Conservation (phyloP, 1,139 yeast genomes). For the Yamadazyma dushanensis region DNA sequence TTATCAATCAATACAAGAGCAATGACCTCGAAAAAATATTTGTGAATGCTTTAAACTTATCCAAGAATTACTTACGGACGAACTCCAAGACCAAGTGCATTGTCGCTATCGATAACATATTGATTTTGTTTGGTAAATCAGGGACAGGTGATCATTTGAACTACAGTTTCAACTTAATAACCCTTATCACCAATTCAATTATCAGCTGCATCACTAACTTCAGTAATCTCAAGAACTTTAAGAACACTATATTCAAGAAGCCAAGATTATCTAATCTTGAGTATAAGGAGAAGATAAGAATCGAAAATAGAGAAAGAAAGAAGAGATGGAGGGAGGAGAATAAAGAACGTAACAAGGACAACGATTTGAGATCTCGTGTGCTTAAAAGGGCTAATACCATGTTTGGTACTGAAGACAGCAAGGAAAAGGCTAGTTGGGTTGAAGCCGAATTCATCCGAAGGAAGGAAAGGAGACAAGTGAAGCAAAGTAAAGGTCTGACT, state of each 20-base stretch:
- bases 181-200: slow-evolving; percentile 31
- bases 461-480: slow-evolving; percentile 54
- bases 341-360: slow-evolving; percentile 79
- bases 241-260: slow-evolving; percentile 22
- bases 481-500: slow-evolving; percentile 26
- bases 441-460: slow-evolving; percentile 70
- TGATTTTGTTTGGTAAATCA: slow-evolving; percentile 15
- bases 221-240: slow-evolving; percentile 18
- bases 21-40: slow-evolving; percentile 26
- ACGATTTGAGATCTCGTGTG: slow-evolving; percentile 78
- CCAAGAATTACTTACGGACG: slow-evolving; percentile 34
- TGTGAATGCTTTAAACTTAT: slow-evolving; percentile 37
- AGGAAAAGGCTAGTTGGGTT: slow-evolving; percentile 68
- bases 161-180: slow-evolving; percentile 21
- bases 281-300: slow-evolving; percentile 57
- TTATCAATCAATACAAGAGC: slow-evolving; percentile 23
- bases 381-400: slow-evolving; percentile 65
- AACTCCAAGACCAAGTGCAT: slow-evolving; percentile 12
- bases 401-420: slow-evolving; percentile 62
- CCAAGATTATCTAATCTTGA: slow-evolving; percentile 34
- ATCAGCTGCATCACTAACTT: slow-evolving; percentile 30
- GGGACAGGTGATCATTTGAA: slow-evolving; percentile 11
- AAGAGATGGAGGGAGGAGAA: slow-evolving; percentile 90
- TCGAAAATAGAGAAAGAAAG: slow-evolving; percentile 82
- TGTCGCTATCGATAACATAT: slow-evolving; percentile 16